phyloP scores from a whole-genome alignment of 2,329 filamentous ascomycete species.

The Paecilomyces niveus region DNA sequence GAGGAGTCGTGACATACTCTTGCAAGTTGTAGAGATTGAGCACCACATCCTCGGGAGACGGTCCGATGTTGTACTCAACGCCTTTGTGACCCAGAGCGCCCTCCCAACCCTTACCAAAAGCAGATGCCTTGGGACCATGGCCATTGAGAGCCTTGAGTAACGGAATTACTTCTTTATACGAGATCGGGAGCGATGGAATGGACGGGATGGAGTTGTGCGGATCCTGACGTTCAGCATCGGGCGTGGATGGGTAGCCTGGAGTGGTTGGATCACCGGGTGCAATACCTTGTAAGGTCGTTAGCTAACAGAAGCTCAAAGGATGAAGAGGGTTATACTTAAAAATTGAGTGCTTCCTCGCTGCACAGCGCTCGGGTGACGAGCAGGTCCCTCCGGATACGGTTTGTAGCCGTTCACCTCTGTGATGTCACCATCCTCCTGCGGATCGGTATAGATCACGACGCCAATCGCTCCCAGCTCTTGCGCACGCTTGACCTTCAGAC shows the following conservation, averaged over 20 bases:
- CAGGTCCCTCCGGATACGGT: slow-evolving; percentile 77
- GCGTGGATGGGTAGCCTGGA: slow-evolving; percentile 87
- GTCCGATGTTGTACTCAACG: slow-evolving; percentile 78
- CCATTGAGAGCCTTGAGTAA: slow-evolving; percentile 87
- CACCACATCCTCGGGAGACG: slow-evolving; percentile 63
- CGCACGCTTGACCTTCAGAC: slow-evolving; percentile 85
- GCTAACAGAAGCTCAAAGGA: slow-evolving; percentile 1
- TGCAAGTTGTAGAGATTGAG: slow-evolving; percentile 73
- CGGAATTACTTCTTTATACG: slow-evolving; percentile 77
- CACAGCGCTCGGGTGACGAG: slow-evolving; percentile 78
- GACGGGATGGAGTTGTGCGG: slow-evolving; percentile 64
- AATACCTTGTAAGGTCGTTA: slow-evolving; percentile 37
- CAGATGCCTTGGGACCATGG: slow-evolving; percentile 68
- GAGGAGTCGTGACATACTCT: slow-evolving; percentile 70
- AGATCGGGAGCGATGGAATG: slow-evolving; percentile 88
- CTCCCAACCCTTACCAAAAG: slow-evolving; percentile 67
- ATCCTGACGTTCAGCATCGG: slow-evolving; percentile 70
- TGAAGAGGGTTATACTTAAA: slow-evolving; percentile 51
- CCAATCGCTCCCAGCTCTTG: slow-evolving; percentile 86
- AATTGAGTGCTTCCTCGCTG: slow-evolving; percentile 84
- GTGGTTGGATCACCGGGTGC: slow-evolving; percentile 75
- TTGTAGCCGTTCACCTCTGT: slow-evolving; percentile 76
- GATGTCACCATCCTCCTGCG: slow-evolving; percentile 75
- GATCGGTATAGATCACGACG: slow-evolving; percentile 78
- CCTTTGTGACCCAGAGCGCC: slow-evolving; percentile 72